Conservation (phyloP, 2,329 filamentous ascomycete genomes). For the Aspergillus uvarum region DNA sequence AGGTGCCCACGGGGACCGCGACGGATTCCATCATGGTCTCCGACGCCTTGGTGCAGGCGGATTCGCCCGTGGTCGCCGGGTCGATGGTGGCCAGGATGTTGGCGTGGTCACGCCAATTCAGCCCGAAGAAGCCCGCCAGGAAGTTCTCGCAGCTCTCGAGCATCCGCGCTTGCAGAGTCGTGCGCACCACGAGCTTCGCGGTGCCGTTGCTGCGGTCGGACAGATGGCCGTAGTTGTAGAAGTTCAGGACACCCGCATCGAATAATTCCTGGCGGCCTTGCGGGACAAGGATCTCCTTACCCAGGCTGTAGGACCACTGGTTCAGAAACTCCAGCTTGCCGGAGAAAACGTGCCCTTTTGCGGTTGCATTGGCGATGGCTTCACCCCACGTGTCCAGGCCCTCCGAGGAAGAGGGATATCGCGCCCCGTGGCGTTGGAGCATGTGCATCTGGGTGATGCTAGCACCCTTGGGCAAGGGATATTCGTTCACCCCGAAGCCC, state of each 20-base stretch:
- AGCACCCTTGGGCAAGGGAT: conserved; percentile 63
- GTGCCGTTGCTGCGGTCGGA: conserved; percentile 63
- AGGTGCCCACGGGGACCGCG: conserved; percentile 45
- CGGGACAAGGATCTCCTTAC: conserved; percentile 68
- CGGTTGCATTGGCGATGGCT: conserved; percentile 56
- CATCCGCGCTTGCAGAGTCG: conserved; percentile 76
- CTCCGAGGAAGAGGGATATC: conserved; percentile 66
- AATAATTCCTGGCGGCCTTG: conserved; percentile 72
- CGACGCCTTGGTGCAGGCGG: conserved; percentile 10
- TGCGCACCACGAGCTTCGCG: conserved; percentile 68
- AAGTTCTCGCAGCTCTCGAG: conserved; percentile 75
- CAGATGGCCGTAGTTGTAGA: conserved; percentile 69
- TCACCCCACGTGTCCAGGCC: conserved; percentile 57
- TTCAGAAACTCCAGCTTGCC: conserved; percentile 4
- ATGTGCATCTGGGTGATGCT: conserved; percentile 71
- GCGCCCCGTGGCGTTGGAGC: conserved; percentile 70
- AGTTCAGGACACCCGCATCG: conserved; percentile 67
- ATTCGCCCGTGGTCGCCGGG: conserved; percentile 46
- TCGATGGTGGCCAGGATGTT: conserved; percentile 74
- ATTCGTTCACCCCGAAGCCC: conserved; percentile 74
- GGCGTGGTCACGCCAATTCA: conserved; percentile 70
- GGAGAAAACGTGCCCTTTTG: conserved; percentile 34
- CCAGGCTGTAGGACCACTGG: conserved; percentile 59
- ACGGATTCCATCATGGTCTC: not conserved
- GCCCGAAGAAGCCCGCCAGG: conserved; percentile 74